Base-by-base conservation (phyloP, 1,139 yeast genomes). In the Suhomyces anneliseae region DNA sequence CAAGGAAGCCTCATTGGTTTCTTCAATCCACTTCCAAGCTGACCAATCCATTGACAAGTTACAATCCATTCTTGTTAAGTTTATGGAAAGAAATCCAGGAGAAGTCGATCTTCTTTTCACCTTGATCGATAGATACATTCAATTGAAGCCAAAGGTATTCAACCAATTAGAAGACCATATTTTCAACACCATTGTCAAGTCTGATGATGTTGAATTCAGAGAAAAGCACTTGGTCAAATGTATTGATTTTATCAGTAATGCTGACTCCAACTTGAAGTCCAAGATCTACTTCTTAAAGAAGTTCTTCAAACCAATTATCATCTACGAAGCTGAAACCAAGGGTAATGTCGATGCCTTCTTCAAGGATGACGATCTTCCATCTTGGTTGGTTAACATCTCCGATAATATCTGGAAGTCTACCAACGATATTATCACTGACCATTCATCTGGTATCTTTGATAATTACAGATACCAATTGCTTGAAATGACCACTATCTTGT, bases 401-500 rank as follows among this genome's bases (percentile, higher is more conserved):
- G 72, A 75, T 10, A 80, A 80, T 48, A 74, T 93, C 11, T 93
- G 99, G 99, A 76, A 80, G 55, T 79, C 86, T 0, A 72, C 79
- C 0, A 74, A 78, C 47, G 81, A 81, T 42, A 70, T 79, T 31
- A 70, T 79, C 29, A 72, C 81, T 3, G 81, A 78, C 46, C 85
- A 80, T 44, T 76, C 82, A 8, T 79, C 90, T 0, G 95, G 93
- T 4, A 74, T 84, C 6, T 76, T 85, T 57, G 98, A 93, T 59
- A 76, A 80, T 38, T 87, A 83, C 64, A 74, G 96, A 49, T 81
- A 87, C 53, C 95, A 89, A 50, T 72, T 93, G 12, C 73, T 95
- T 37, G 97, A 92, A 56, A 68, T 90, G 62, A 87, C 98, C 0
- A 84, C 97, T 0, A 69, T 87, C 44, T 68, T 93, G 40, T 81